Conservation (phyloP, 768 basidiomycete genomes). For the Tylopilus vinaceipallidus region DNA sequence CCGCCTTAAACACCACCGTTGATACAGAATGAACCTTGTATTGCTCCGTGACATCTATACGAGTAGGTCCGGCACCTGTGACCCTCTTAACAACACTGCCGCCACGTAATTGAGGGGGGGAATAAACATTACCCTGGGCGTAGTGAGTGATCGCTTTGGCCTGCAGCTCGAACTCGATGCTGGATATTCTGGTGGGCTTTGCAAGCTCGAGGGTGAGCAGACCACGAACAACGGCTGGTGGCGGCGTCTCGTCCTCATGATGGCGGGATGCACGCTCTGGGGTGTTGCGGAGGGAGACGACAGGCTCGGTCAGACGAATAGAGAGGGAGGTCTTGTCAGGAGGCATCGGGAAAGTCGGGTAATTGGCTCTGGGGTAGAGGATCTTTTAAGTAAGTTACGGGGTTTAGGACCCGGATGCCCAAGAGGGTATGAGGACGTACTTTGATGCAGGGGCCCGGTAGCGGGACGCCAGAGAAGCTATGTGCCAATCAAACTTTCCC, state of each 20-base stretch:
- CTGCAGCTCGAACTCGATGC: conserved; percentile 77
- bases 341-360: conserved; percentile 5
- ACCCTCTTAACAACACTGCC: background rate
- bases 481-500: background rate
- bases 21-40: conserved; percentile 70
- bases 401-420: background rate
- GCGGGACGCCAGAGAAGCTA: background rate
- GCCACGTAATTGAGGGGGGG: background rate
- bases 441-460: background rate
- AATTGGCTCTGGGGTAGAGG: background rate
- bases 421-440: background rate
- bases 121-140: conserved; percentile 80
- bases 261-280: conserved; percentile 33
- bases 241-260: conserved; percentile 36
- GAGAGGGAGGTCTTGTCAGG: conserved; percentile 43
- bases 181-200: conserved; percentile 83
- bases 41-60: conserved; percentile 77
- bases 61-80: conserved; percentile 63
- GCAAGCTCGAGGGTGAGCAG: conserved; percentile 58
- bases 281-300: conserved; percentile 59
- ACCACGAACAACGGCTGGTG: conserved; percentile 65
- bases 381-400: conserved; percentile 3
- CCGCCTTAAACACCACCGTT: conserved; percentile 71
- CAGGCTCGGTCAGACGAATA: conserved; percentile 70
- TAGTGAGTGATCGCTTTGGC: conserved; percentile 73